phyloP scores from a whole-genome alignment of 83 land plant genomes.

The Thuja plicata region DNA sequence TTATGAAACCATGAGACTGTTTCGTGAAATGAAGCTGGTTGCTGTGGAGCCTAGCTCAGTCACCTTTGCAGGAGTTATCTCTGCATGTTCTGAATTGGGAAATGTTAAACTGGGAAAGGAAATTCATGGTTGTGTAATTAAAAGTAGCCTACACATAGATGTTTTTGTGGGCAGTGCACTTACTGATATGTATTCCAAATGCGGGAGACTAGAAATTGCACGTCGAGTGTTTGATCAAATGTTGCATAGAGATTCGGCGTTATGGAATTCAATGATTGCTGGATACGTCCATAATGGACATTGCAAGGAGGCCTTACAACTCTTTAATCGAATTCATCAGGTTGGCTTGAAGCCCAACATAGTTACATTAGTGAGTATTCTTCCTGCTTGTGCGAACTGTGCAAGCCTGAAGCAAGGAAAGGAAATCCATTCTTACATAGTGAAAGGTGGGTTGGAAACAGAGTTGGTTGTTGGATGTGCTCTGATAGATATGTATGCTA shows the following conservation, averaged over 20 bases:
- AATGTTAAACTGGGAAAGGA: not conserved
- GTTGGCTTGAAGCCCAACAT: conserved; percentile 10
- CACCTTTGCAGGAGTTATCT: not conserved
- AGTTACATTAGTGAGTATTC: conserved; percentile 20
- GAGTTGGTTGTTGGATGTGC: conserved; percentile 27
- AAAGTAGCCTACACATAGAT: not conserved
- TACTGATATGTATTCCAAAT: conserved; percentile 2
- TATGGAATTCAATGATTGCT: conserved; percentile 24
- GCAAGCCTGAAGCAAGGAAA: conserved; percentile 12
- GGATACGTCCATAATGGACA: conserved; percentile 15
- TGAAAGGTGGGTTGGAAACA: conserved; percentile 15
- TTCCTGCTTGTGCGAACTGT: conserved; percentile 16
- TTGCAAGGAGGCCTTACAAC: conserved; percentile 10
- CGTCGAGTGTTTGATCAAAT: not conserved
- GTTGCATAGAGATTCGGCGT: not conserved
- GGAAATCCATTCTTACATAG: conserved; percentile 24
- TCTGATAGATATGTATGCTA: conserved; percentile 38
- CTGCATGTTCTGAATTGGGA: not conserved
- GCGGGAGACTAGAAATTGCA: not conserved
- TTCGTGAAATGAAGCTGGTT: conserved; percentile 11
- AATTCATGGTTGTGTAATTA: not conserved
- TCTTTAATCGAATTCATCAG: conserved; percentile 5
- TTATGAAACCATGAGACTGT: not conserved
- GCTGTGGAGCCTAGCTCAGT: not conserved
- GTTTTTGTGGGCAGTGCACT: not conserved